Base-by-base conservation (phyloP, 176 grass and related monocot genomes). In the Pharus latifolius region DNA sequence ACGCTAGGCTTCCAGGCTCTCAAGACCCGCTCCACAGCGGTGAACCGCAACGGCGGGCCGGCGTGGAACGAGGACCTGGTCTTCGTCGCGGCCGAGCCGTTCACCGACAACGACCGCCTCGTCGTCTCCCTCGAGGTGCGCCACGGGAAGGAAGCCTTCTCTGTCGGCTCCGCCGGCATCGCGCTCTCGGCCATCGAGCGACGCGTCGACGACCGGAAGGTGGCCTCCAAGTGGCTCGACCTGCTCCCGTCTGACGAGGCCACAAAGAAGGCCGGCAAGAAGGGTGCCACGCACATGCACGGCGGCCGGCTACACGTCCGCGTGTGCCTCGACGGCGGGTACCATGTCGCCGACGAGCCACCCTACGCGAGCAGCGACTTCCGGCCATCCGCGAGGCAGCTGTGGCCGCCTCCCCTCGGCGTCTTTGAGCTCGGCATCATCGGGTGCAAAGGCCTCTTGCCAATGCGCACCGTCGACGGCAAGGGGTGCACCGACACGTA, bases 21-120 rank as follows among this genome's bases (percentile, higher is more conserved):
- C 5, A 90, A 70, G 80, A 92, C 84, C 0, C 86, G 86, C 22
- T 49, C 55, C 5, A 73, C 73, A 5, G 77, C 78, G 11, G 80
- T 85, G 20, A 61, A 45, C 28, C 83, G 86, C 46, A 90, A 80
- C 60, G 78, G 89, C 2, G 83, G 86, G 4, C 89, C 94, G 7
- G 31, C 78, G 69, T 98, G 94, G 94, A 98, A 98, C 62, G 86
- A 93, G 70, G 94, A 98, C 68, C 81, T 98, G 4, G 31, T 98
- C 17, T 98, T 98, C 82, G 83, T 90, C 64, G 84, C 77, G 2
- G 94, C 86, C 2, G 94, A 98, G 78, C 89, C 89, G 6, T 90
- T 90, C 43, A 73, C 52, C 17, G 86, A 88, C 48, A 83, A 90
- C 16, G 80, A 98, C 69, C 19, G 75, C 30, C 73, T 98, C 65